A percentile compares a stretch with the other conserved stretches of the same genome.
Evolutionary conservation across 495 filamentous ascomycete species (phyloP).

Genomic region (Echria macrotheca): DNA sequence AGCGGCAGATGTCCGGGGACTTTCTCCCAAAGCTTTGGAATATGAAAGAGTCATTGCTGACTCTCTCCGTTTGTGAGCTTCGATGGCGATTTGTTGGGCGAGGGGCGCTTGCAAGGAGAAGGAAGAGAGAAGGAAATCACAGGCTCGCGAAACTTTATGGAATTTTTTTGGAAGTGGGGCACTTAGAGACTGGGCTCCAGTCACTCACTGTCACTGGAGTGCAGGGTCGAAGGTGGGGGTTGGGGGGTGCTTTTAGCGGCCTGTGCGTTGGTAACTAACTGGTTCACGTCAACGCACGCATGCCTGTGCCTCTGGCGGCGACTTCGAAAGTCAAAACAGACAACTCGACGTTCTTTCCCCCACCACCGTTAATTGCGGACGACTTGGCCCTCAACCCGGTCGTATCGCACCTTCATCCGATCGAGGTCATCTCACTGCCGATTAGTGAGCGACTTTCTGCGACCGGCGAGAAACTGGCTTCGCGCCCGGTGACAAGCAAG

Average conservation of each 20-base stretch:
- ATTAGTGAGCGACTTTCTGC: not conserved
- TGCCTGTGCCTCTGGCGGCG: not conserved
- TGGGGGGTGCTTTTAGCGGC: constrained; percentile 4
- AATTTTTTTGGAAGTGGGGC: constrained; percentile 15
- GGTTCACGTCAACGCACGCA: not conserved
- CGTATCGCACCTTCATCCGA: not conserved
- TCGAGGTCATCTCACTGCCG: not conserved
- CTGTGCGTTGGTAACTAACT: constrained; percentile 1
- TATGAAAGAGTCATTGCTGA: constrained; percentile 33
- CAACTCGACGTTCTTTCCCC: no score
- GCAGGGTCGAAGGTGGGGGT: no score
- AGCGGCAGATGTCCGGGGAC: constrained; percentile 92
- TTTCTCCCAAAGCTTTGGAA: constrained; percentile 91
- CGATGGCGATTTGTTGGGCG: constrained; percentile 99
- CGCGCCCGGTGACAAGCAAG: no score
- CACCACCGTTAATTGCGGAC: no score
- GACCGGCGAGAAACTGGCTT: no score
- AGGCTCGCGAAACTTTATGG: constrained; percentile 21
- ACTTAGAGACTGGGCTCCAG: not conserved
- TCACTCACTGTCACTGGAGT: no score
- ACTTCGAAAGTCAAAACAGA: not conserved
- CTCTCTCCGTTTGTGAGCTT: constrained; percentile 93
- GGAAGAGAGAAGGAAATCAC: constrained; percentile 21
- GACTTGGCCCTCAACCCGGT: no score
- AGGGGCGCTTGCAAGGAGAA: constrained; percentile 61